Evolutionary conservation across 2,329 filamentous ascomycete species (phyloP), one percentile per base, ranked within the genome.

Genomic region (Sporothrix variecibatus): DNA sequence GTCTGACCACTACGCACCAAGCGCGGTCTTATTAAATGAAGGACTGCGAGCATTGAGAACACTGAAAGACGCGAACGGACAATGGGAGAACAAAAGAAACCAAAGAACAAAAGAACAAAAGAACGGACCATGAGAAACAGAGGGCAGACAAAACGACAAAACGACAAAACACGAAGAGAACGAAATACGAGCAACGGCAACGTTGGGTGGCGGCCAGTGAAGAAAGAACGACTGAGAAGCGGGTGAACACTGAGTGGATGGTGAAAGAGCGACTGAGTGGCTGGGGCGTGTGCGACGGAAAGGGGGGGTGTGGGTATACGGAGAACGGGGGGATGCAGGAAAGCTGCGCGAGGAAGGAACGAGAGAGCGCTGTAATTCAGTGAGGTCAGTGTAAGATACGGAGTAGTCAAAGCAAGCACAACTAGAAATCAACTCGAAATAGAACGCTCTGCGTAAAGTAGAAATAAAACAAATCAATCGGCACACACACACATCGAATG

Each of bases 201-300:
- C 34, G 34, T 26, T 65, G 60, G 60, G 60, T 65, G 60, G 60
- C 60, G 26, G 60, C 34, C 58, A 28, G 11, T 8, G 26, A 65
- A n/a, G n/a, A 23, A 65, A 17, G 34, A 56, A 28, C 9, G 53
- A 34, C 34, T 28, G 28, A 38, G 40, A 20, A 8, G 9, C 31
- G 56, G 34, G 53, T 2, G 60, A 34, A 34, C 12, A 17, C 12
- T 40, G 31, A 64, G 9, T 40, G 15, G 43, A 64, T 17, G 28
- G 28, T 60, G 23, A 60, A 60, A 65, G 23, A 26, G 62, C 38
- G 58, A 65, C 40, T 15, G 62, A n/a, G 62, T 46, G 62, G 62
- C 62, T 28, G 62, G 62, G 62, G 62, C 62, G 62, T 67, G 62
- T 67, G 62, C 62, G 62, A 67, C 38, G 38, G 20, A 46, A 67